phyloP scores from a whole-genome alignment of 2,329 filamentous ascomycete species.

The Aspergillus pseudonomiae region DNA sequence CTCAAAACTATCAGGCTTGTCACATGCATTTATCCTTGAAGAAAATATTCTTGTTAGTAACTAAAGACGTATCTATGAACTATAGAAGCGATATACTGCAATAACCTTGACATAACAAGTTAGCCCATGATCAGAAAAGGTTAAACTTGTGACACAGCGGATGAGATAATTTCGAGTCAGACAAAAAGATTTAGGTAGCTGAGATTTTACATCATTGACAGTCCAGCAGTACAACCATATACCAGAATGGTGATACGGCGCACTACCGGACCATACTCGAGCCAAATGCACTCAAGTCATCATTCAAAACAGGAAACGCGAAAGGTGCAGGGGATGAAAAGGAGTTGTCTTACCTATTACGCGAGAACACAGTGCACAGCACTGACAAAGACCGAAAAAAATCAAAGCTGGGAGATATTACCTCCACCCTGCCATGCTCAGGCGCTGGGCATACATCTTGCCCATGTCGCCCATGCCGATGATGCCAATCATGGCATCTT shows the following conservation, averaged over 20 bases:
- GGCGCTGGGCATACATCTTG: slow-evolving; percentile 90
- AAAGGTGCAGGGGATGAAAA: slow-evolving; percentile 13
- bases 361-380: slow-evolving; percentile 12
- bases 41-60: slow-evolving; percentile 35
- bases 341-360: slow-evolving; percentile 37
- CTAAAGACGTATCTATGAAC: slow-evolving; percentile 8
- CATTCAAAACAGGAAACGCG: slow-evolving; percentile 55
- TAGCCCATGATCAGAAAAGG: slow-evolving; percentile 6
- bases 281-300: slow-evolving; percentile 99
- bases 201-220: slow-evolving; percentile 98
- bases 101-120: slow-evolving; percentile 9
- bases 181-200: slow-evolving; percentile 95
- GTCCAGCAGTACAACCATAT: slow-evolving; percentile 57
- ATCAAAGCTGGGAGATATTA: slow-evolving; percentile 19
- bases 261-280: slow-evolving; percentile 81
- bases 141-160: slow-evolving; percentile 9
- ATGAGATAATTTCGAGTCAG: slow-evolving; percentile 61
- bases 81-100: slow-evolving; percentile 4
- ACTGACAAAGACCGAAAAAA: slow-evolving; percentile 9
- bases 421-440: slow-evolving; percentile 96
- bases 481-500: slow-evolving; percentile 80
- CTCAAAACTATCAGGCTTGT: slow-evolving; percentile 86
- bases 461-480: slow-evolving; percentile 99
- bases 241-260: slow-evolving; percentile 76
- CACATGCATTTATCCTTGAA: slow-evolving; percentile 88